phyloP scores from a whole-genome alignment of 2,329 filamentous ascomycete genomes.

The Fusarium sp. region DNA sequence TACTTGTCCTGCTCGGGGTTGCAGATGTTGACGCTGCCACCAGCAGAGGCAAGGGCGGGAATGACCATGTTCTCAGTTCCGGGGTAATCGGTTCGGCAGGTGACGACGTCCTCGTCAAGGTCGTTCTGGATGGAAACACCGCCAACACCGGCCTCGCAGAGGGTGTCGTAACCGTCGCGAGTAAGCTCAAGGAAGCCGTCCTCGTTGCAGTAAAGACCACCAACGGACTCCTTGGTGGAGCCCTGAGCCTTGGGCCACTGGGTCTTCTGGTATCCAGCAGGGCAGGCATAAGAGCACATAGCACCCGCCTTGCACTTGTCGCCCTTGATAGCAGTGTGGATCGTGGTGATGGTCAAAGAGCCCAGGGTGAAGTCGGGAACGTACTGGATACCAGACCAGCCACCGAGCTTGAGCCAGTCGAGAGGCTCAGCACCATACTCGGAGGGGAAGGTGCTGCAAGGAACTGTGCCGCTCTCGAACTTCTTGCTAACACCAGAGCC shows the following conservation, averaged over 20 bases:
- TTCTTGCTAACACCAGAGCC: conserved; percentile 69
- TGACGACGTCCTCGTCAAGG: conserved; percentile 72
- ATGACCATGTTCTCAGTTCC: conserved; percentile 91
- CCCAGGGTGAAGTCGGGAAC: conserved; percentile 62
- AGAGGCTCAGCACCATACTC: conserved; percentile 82
- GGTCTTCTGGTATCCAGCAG: conserved; percentile 89
- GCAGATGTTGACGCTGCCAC: conserved; percentile 72
- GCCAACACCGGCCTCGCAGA: conserved; percentile 80
- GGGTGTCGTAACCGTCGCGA: conserved; percentile 71
- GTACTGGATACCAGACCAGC: conserved; percentile 85
- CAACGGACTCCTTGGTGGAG: conserved; percentile 83
- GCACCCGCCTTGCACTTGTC: conserved; percentile 69
- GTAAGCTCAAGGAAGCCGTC: conserved; percentile 82
- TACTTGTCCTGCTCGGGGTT: conserved; percentile 80
- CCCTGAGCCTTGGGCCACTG: conserved; percentile 90
- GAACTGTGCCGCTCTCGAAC: conserved; percentile 81
- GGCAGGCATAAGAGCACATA: conserved; percentile 95
- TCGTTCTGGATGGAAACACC: conserved; percentile 82
- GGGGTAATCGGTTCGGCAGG: conserved; percentile 97
- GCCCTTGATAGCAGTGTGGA: conserved; percentile 72
- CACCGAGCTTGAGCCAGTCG: conserved; percentile 75
- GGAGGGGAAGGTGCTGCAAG: conserved; percentile 81
- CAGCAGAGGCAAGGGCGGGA: conserved; percentile 73
- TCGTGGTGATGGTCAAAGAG: conserved; percentile 70
- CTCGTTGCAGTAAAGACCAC: conserved; percentile 84